Conservation (phyloP, 257 asterid genomes). For the Solanum etuberosum region DNA sequence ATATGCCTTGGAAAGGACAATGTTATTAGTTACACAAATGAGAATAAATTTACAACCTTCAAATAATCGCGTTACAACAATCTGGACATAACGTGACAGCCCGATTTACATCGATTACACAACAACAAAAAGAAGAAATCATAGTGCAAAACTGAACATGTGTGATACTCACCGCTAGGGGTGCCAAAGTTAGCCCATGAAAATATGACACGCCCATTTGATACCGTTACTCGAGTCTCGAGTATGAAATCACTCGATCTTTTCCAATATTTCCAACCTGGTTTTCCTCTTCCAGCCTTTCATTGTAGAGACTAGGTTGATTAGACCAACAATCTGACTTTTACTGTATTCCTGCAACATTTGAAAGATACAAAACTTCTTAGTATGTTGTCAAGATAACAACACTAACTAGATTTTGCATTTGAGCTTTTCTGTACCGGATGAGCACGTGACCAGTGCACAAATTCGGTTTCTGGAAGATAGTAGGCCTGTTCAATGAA, state of each 20-base stretch:
- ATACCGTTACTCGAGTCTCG: not conserved
- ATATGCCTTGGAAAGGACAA: not conserved
- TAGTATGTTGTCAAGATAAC: not conserved
- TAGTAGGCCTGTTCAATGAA: conserved; percentile 68
- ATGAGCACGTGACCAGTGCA: conserved; percentile 94
- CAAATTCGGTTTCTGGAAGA: conserved; percentile 97
- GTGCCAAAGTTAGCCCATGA: not conserved
- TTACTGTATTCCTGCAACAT: conserved; percentile 71
- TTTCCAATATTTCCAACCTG: conserved; percentile 82
- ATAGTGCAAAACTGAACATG: not conserved
- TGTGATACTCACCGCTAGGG: not conserved
- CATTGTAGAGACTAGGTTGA: conserved; percentile 90
- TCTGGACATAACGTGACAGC: not conserved
- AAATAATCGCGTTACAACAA: not conserved
- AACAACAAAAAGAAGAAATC: not conserved
- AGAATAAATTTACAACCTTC: conserved; percentile 11
- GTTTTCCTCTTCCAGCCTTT: conserved; percentile 94
- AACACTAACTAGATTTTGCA: not conserved
- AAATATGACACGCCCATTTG: not conserved
- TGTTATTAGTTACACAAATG: conserved; percentile 9
- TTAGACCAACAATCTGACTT: conserved; percentile 63
- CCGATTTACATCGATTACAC: conserved; percentile 23
- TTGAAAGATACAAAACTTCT: not conserved
- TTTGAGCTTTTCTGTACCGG: conserved; percentile 38
- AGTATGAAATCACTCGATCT: conserved; percentile 40